These are phyloP conservation scores for Clarkia xantiana DNA, from an alignment of 345 rosid species.

Conservation along the genomic window DNA sequence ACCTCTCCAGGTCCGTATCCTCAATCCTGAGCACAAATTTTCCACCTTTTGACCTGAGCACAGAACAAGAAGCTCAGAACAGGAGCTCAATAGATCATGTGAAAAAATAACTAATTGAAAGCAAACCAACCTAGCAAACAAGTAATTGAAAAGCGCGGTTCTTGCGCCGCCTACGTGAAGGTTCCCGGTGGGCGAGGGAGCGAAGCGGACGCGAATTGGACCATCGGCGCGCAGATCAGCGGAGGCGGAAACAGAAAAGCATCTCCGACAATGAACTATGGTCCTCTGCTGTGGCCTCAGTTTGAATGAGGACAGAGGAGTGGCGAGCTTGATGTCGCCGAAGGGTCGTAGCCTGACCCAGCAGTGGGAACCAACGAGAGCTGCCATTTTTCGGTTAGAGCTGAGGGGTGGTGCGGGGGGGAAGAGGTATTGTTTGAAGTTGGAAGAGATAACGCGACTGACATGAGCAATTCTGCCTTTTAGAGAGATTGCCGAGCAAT, in stretches of 20 bases:
- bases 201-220: conserved; percentile 76
- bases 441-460: conserved; percentile 1
- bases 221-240: conserved; percentile 12
- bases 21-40: conserved; percentile 81
- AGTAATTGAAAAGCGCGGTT: conserved; percentile 90
- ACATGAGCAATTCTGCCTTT: too few relatives aligned
- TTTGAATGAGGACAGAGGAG: conserved; percentile 14
- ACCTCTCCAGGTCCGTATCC: conserved; percentile 91
- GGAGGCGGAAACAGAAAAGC: conserved; percentile 26
- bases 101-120: neutral
- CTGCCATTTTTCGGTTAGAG: conserved; percentile 25
- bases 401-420: conserved; percentile 7
- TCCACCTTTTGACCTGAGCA: conserved; percentile 70
- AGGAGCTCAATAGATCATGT: neutral
- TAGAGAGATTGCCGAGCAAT: too few relatives aligned
- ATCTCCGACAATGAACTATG: conserved; percentile 1
- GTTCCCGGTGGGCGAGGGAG: conserved; percentile 95
- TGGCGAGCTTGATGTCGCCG: conserved; percentile 25
- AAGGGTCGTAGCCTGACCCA: conserved; percentile 40
- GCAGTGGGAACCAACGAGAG: conserved; percentile 27
- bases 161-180: conserved; percentile 97
- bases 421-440: neutral
- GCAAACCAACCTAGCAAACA: conserved; percentile 56
- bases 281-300: neutral
- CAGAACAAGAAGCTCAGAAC: neutral